phyloP scores from a whole-genome alignment of 1,284 basidiomycete species.

The Marasmius tenuissimus region DNA sequence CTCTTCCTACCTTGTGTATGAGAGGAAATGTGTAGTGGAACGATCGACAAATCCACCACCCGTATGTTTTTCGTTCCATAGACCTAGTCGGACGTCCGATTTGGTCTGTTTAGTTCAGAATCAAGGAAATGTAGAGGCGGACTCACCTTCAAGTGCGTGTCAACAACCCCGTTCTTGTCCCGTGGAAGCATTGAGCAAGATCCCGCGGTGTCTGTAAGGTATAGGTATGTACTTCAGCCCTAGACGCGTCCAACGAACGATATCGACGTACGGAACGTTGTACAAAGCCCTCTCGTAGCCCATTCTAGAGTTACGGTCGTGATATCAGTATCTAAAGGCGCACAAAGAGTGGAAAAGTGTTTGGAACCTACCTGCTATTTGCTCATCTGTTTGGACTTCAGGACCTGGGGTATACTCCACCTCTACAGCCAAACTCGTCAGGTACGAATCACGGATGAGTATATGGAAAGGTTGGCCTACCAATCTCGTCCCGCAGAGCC shows the following conservation, averaged over 20 bases:
- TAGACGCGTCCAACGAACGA: background rate
- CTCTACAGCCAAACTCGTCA: background rate
- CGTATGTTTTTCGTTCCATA: slow-evolving; percentile 47
- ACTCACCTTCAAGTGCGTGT: slow-evolving; percentile 35
- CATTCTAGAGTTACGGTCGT: slow-evolving; percentile 19
- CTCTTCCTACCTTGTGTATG: slow-evolving; percentile 30
- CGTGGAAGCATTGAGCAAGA: slow-evolving; percentile 61
- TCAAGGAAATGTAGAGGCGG: too few species aligned
- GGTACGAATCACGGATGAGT: background rate
- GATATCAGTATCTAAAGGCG: background rate
- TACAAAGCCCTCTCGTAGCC: slow-evolving; percentile 24
- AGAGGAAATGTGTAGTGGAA: slow-evolving; percentile 35
- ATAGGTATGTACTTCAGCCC: background rate
- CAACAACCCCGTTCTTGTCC: slow-evolving; percentile 52
- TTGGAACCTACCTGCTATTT: slow-evolving; percentile 7
- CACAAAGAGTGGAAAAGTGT: background rate
- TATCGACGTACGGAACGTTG: slow-evolving; percentile 29
- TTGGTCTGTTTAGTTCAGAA: too few species aligned
- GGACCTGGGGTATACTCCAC: slow-evolving; percentile 13
- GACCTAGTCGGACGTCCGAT: slow-evolving; percentile 21
- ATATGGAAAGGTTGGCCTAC: background rate
- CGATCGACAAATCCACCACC: slow-evolving; percentile 40
- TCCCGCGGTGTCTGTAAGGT: slow-evolving; percentile 33
- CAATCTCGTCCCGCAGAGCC: background rate
- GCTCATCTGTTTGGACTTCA: slow-evolving; percentile 10